phyloP scores from a whole-genome alignment of 116 monocot species.

The Thalassia testudinum region DNA sequence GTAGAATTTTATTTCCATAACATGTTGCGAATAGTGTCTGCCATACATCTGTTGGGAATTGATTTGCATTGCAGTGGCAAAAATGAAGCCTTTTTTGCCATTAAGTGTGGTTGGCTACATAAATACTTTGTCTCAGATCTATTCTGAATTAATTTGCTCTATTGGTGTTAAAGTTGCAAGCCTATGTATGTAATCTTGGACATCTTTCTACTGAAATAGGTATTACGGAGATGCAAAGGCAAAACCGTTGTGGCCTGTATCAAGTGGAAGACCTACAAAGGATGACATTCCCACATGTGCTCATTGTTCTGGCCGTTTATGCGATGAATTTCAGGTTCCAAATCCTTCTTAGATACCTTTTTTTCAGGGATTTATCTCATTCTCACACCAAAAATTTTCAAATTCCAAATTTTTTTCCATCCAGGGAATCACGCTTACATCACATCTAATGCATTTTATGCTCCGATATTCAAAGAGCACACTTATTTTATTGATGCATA shows the following conservation, averaged over 20 bases:
- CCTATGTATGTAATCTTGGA: too few species aligned
- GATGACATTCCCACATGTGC: constrained; percentile 69
- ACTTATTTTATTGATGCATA: neutral
- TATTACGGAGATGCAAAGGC: constrained; percentile 53
- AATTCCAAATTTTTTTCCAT: too few species aligned
- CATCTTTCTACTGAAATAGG: constrained; percentile 18
- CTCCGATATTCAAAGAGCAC: neutral
- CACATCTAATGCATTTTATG: neutral
- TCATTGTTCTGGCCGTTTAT: constrained; percentile 46
- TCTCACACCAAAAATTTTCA: neutral
- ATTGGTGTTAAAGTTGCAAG: too few species aligned
- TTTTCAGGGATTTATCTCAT: neutral
- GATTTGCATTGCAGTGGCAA: too few species aligned
- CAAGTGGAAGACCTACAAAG: constrained; percentile 47
- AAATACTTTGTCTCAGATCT: too few species aligned
- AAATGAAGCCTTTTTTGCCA: too few species aligned
- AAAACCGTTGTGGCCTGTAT: constrained; percentile 78
- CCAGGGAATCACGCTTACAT: too few species aligned
- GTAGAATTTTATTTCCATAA: too few species aligned
- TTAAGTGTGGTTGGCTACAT: too few species aligned
- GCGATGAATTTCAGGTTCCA: constrained; percentile 85
- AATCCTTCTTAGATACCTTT: neutral
- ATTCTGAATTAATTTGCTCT: too few species aligned
- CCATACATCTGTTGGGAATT: too few species aligned
- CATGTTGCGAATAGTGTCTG: too few species aligned